Evolutionary conservation across 2,329 filamentous ascomycete genomes (phyloP), one percentile per base, ranked within the genome.

Genomic region (Botryosphaeria dothidea): DNA sequence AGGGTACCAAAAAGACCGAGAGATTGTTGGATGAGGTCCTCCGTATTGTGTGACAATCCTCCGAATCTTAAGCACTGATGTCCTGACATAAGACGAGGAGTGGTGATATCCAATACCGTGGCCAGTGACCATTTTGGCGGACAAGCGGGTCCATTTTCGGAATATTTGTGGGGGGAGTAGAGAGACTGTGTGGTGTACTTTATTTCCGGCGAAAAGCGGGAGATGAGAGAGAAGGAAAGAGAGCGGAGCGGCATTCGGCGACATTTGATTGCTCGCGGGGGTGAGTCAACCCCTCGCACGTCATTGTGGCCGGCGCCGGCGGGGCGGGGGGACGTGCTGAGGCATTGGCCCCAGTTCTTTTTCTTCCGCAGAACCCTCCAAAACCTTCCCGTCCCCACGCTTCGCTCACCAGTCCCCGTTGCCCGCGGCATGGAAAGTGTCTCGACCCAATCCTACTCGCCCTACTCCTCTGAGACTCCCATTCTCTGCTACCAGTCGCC

Each of bases 401-500:
- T 57, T 57, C 52, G 25, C 56, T 21, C 21, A 27, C 19, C 25
- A 31, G 17, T 41, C 45, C 52, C 41, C 27, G 31, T 58, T 25
- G 15, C 31, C 29, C 62, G 51, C 51, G 63, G 63, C 63, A 65
- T 65, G 63, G 63, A 65, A 43, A 43, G 29, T 29, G 54, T 45
- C 19, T 36, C 34, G 19, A 52, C 45, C 25, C 54, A 65, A 38
- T 34, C 52, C 25, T 65, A 65, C 54, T 65, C 63, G n/a, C 63
- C 63, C 13, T 65, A 65, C 46, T 65, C 63, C 54, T 51, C 54
- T 36, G 54, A 65, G 21, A 51, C 63, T 17, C 63, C 63, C 34
- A 65, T 65, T 19, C 63, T 65, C 36, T 65, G 63, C 63, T 65
- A 65, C 63, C 63, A 65, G 45, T 61, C 63, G 45, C 56, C 63